These are phyloP conservation scores for Lathyrus oleraceus DNA, from an alignment of 306 rosid species.

Conservation along the genomic window DNA sequence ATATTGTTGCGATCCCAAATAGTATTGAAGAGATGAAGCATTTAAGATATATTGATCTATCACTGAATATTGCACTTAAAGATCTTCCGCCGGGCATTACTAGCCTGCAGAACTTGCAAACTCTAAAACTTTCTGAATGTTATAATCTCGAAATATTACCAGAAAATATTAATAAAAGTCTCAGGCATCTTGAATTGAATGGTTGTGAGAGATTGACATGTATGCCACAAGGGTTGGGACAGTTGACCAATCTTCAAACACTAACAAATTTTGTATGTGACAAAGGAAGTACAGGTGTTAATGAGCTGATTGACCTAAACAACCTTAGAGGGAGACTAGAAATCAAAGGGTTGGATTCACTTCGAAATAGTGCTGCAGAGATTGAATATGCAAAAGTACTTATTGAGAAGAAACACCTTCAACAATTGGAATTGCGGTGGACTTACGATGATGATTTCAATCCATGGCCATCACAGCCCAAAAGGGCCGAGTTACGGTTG, in stretches of 20 bases:
- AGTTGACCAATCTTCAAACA: slow-evolving; percentile 29
- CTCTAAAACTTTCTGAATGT: slow-evolving; percentile 30
- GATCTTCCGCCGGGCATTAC: slow-evolving; percentile 24
- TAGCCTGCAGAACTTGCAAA: slow-evolving; percentile 31
- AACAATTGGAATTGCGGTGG: slow-evolving; percentile 31
- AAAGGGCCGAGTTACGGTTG: neutral
- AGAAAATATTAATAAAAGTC: slow-evolving; percentile 26
- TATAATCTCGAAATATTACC: slow-evolving; percentile 14
- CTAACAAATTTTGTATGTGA: neutral
- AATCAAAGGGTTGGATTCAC: neutral
- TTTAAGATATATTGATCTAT: slow-evolving; percentile 41
- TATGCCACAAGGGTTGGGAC: slow-evolving; percentile 36
- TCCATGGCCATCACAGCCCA: fast-evolving
- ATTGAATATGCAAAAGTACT: slow-evolving; percentile 16
- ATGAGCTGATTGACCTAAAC: slow-evolving; percentile 32
- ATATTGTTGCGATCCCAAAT: neutral
- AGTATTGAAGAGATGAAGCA: slow-evolving; percentile 26
- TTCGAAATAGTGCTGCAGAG: neutral
- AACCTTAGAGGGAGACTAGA: slow-evolving; percentile 27
- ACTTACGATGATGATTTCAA: too few species aligned
- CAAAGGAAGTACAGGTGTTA: neutral
- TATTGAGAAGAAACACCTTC: slow-evolving; percentile 24
- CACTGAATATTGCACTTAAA: neutral
- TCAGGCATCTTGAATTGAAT: slow-evolving; percentile 35
- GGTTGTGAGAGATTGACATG: neutral